Evolutionary conservation across 768 basidiomycete genomes (phyloP).

Genomic region (Leccinum obscurum): DNA sequence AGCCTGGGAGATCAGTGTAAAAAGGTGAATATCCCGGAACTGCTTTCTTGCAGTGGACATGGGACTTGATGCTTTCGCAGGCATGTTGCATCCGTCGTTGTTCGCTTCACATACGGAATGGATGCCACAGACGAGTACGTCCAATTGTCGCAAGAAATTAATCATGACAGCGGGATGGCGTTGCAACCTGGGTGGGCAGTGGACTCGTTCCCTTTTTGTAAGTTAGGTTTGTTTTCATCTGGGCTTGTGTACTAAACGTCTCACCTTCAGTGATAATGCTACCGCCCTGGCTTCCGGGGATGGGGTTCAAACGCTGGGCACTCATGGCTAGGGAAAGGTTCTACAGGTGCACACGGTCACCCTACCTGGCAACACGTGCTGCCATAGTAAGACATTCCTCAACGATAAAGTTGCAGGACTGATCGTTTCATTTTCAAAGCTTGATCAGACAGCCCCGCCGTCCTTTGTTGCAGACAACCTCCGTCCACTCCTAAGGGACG

Average conservation of each 20-base stretch:
- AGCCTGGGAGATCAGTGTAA: slow-evolving; percentile 3
- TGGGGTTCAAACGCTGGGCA: slow-evolving; percentile 37
- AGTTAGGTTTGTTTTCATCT: slow-evolving; percentile 10
- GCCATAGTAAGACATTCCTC: slow-evolving; percentile 5
- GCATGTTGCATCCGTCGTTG: slow-evolving; percentile 36
- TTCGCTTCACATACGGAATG: slow-evolving; percentile 44
- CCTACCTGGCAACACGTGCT: slow-evolving; percentile 7
- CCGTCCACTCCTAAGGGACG: background rate
- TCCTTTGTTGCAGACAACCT: slow-evolving; percentile 10
- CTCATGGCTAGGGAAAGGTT: slow-evolving; percentile 12
- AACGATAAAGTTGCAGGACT: background rate
- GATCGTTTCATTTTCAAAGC: background rate
- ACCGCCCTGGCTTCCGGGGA: slow-evolving; percentile 46
- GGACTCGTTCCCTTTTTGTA: slow-evolving; percentile 41
- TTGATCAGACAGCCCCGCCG: slow-evolving; percentile 5
- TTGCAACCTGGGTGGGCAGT: slow-evolving; percentile 39
- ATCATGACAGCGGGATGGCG: slow-evolving; percentile 26
- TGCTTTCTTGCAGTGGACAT: background rate
- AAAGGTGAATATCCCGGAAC: background rate
- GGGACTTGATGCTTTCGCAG: slow-evolving; percentile 14
- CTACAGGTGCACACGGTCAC: slow-evolving; percentile 7
- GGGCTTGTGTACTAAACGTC: background rate
- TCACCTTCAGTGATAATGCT: slow-evolving; percentile 15
- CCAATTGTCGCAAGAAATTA: slow-evolving; percentile 32
- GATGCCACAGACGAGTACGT: slow-evolving; percentile 34